Conservation (phyloP, 106 monocot genomes). For the Dioscorea dumetorum region DNA sequence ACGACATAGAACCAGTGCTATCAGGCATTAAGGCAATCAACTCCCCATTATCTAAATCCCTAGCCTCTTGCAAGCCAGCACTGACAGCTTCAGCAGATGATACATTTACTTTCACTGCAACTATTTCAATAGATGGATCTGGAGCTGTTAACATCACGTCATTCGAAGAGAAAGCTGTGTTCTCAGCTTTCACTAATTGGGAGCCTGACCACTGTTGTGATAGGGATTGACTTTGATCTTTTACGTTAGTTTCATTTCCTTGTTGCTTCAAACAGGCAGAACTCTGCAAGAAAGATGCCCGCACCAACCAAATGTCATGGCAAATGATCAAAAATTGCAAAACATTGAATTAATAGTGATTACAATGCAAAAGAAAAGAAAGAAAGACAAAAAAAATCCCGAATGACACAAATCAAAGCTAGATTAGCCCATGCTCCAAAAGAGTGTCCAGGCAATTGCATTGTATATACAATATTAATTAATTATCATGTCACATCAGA, state of each 20-base stretch:
- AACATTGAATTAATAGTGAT: no score
- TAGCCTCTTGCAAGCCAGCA: conserved; percentile 29
- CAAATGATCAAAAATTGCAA: no score
- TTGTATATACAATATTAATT: no score
- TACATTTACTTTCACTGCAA: neutral
- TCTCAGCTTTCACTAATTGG: conserved; percentile 23
- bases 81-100: conserved; percentile 17
- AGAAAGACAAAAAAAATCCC: no score
- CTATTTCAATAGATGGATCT: conserved; percentile 20
- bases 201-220: conserved; percentile 6
- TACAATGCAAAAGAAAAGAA: no score
- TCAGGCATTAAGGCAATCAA: conserved; percentile 20
- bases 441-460: no score
- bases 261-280: conserved; percentile 17
- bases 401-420: no score
- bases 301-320: no score
- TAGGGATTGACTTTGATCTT: conserved; percentile 24
- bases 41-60: conserved; percentile 16
- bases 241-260: conserved; percentile 19
- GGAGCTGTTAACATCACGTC: conserved; percentile 19
- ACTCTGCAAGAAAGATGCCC: conserved; percentile 25
- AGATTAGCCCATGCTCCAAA: no score
- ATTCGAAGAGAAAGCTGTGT: conserved; percentile 17
- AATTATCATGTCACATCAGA: no score
- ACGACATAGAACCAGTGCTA: conserved; percentile 22